phyloP scores from a whole-genome alignment of 768 basidiomycete species.

The Candolleomyces efflorescens region DNA sequence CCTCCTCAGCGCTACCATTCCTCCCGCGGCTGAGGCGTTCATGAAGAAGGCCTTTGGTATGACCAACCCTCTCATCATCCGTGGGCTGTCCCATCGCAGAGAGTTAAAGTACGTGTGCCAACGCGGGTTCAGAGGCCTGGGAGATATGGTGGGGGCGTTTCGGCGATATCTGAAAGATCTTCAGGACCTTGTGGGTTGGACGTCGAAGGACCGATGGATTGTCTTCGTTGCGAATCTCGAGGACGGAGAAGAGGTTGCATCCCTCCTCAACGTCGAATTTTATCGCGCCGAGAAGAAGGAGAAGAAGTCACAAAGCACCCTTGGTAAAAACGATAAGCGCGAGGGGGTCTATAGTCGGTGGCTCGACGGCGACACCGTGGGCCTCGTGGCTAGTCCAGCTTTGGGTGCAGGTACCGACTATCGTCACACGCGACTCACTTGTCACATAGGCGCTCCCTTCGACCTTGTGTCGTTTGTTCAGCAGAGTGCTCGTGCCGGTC shows the following conservation, averaged over 20 bases:
- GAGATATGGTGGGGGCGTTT: too few species aligned
- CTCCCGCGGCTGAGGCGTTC: too few species aligned
- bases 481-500: neutral
- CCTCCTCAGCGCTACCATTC: too few species aligned
- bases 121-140: neutral
- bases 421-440: neutral
- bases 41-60: too few species aligned
- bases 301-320: neutral
- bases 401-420: conserved; percentile 2
- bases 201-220: neutral
- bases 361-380: too few species aligned
- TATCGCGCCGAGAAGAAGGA: neutral
- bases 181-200: neutral
- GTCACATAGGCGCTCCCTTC: neutral
- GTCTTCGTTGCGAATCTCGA: too few species aligned
- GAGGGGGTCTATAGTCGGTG: too few species aligned
- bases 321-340: neutral
- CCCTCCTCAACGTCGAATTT: too few species aligned
- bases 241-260: too few species aligned
- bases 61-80: neutral
- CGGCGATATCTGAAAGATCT: neutral
- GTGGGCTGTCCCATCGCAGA: neutral
- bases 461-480: neutral
- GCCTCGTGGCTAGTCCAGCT: neutral
- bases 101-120: neutral